Conservation (phyloP, 805 yeast species). For the Kazachstania bromeliacearum region DNA sequence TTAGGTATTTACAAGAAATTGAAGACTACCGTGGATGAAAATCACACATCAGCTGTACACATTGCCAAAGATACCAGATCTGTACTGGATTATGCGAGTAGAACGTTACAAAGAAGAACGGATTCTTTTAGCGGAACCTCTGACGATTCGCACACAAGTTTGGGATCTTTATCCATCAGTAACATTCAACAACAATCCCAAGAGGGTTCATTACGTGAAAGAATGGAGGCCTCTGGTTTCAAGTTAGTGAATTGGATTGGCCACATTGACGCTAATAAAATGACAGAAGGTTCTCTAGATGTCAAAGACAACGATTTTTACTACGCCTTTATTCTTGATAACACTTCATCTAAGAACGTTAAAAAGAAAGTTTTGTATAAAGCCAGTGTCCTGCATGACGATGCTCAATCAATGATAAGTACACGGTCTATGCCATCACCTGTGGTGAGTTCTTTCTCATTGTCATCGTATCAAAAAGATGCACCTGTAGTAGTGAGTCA, state of each 20-base stretch:
- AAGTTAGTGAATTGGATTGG: slow-evolving; percentile 46
- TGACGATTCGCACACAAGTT: slow-evolving; percentile 1
- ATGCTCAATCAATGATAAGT: slow-evolving; percentile 10
- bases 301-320: slow-evolving; percentile 57
- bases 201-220: slow-evolving; percentile 44
- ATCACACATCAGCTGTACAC: slow-evolving; percentile 15
- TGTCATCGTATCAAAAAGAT: slow-evolving; percentile 12
- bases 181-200: slow-evolving; percentile 30
- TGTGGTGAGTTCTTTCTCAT: slow-evolving; percentile 7
- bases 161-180: slow-evolving; percentile 6
- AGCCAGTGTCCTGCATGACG: slow-evolving; percentile 30
- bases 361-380: slow-evolving; percentile 73
- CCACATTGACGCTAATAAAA: slow-evolving; percentile 48
- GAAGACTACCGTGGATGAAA: slow-evolving; percentile 15
- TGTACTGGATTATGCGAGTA: slow-evolving; percentile 20
- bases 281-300: slow-evolving; percentile 52
- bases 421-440: slow-evolving; percentile 12
- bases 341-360: slow-evolving; percentile 77
- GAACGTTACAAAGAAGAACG: slow-evolving; percentile 14
- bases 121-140: slow-evolving; percentile 8
- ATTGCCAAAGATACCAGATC: slow-evolving; percentile 27
- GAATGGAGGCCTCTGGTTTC: slow-evolving; percentile 46
- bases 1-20: slow-evolving; percentile 30
- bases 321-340: slow-evolving; percentile 81
- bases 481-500: slow-evolving; percentile 27